Percentiles rank a stretch among this genome's conserved stretches.
These are phyloP conservation scores for Colletotrichum orchidophilum DNA, from an alignment of 2,329 filamentous ascomycete species.

Conservation along the genomic window DNA sequence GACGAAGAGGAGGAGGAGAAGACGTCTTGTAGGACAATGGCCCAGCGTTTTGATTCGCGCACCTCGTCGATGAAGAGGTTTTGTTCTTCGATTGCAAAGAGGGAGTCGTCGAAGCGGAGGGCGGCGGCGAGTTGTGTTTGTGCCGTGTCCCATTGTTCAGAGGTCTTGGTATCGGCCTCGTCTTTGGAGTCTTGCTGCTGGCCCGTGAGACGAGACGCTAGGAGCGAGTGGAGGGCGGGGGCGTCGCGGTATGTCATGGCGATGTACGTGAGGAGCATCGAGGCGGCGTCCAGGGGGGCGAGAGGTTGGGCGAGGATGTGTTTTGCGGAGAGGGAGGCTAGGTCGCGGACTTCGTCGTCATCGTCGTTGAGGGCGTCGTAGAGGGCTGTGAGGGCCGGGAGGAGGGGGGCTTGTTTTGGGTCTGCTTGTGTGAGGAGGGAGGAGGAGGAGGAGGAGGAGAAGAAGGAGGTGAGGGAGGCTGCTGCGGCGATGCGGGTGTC, in stretches of 20 bases:
- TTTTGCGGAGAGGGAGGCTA: slow-evolving; percentile 62
- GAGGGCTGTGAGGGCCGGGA: slow-evolving; percentile 70
- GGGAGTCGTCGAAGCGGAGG: slow-evolving; percentile 67
- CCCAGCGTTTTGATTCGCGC: slow-evolving; percentile 78
- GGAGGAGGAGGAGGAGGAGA: slow-evolving; percentile 42
- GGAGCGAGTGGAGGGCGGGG: slow-evolving; percentile 49
- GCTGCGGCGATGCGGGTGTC: slow-evolving; percentile 71
- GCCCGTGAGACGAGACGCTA: slow-evolving; percentile 54
- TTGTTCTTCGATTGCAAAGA: slow-evolving; percentile 91
- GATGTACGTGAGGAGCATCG: slow-evolving; percentile 56
- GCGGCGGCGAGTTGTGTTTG: slow-evolving; percentile 53
- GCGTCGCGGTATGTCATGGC: slow-evolving; percentile 44
- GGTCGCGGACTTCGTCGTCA: slow-evolving; percentile 84
- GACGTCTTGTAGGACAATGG: slow-evolving; percentile 52
- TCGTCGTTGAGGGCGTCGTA: slow-evolving; percentile 88
- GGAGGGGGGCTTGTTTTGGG: slow-evolving; percentile 46
- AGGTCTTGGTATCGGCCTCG: background rate
- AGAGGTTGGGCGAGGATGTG: slow-evolving; percentile 57
- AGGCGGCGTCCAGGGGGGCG: slow-evolving; percentile 58
- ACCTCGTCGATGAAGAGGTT: slow-evolving; percentile 93
- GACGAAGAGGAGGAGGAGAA: background rate
- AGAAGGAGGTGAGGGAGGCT: slow-evolving; percentile 63
- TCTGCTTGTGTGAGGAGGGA: slow-evolving; percentile 30
- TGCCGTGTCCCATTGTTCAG: slow-evolving; percentile 40
- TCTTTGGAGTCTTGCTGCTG: slow-evolving; percentile 17